Percentiles rank a stretch among this genome's conserved stretches.
Conservation (phyloP, 2,329 filamentous ascomycete species). For the Colletotrichum coccodes region DNA sequence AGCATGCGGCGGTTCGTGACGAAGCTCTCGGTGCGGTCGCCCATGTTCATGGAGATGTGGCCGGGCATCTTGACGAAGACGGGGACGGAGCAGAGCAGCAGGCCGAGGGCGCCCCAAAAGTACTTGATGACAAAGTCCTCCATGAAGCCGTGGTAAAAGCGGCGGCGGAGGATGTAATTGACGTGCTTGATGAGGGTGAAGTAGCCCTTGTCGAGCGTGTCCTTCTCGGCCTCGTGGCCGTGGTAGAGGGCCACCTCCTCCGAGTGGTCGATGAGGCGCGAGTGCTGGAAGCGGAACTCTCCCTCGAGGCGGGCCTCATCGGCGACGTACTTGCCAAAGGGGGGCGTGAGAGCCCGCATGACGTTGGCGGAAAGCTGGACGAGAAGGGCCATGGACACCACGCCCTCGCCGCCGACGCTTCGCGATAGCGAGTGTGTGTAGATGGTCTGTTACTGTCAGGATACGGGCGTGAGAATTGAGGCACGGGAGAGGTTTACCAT, state of each 20-base stretch:
- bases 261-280: slow-evolving; percentile 92
- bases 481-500: slow-evolving; percentile 68
- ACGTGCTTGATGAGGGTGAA: slow-evolving; percentile 99
- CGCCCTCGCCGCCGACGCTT: slow-evolving; percentile 94
- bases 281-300: slow-evolving; percentile 96
- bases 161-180: slow-evolving; percentile 88
- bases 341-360: slow-evolving; percentile 94
- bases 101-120: slow-evolving; percentile 94
- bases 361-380: slow-evolving; percentile 93
- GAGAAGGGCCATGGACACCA: slow-evolving; percentile 94
- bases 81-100: slow-evolving; percentile 91
- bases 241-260: slow-evolving; percentile 94
- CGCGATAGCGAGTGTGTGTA: slow-evolving; percentile 95
- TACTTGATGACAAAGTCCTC: slow-evolving; percentile 99
- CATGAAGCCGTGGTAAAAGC: slow-evolving; percentile 99
- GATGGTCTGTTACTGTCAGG: slow-evolving; percentile 65
- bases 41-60: slow-evolving; percentile 71
- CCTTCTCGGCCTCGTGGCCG: slow-evolving; percentile 94
- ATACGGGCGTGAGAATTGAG: neutral
- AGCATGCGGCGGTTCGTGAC: slow-evolving; percentile 95
- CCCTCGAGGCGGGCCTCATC: slow-evolving; percentile 95
- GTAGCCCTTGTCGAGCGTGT: slow-evolving; percentile 96
- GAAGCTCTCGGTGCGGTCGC: slow-evolving; percentile 79
- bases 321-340: slow-evolving; percentile 97
- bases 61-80: slow-evolving; percentile 95